Percentiles rank a stretch among this genome's conserved stretches.
phyloP scores from a whole-genome alignment of 805 yeast species.

The Yamadazyma paraphyllophila region DNA sequence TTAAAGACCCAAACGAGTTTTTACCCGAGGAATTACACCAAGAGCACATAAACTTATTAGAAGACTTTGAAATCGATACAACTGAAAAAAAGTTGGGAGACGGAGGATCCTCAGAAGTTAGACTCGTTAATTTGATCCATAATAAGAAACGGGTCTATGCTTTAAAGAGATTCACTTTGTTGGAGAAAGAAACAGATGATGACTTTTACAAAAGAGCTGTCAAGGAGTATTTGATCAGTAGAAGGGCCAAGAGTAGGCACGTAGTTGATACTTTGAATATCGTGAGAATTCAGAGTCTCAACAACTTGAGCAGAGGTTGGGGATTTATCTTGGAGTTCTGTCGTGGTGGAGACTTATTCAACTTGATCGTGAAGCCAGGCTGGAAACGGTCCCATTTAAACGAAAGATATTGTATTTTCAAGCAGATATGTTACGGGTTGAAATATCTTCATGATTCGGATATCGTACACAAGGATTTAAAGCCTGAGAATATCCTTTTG shows the following conservation, averaged over 20 bases:
- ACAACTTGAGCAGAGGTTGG: conserved; percentile 64
- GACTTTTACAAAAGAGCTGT: conserved; percentile 64
- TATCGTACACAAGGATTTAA: conserved; percentile 69
- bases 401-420: conserved; percentile 66
- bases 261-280: conserved; percentile 55
- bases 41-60: conserved; percentile 46
- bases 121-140: conserved; percentile 35
- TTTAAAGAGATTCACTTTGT: conserved; percentile 59
- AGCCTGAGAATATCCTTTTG: conserved; percentile 71
- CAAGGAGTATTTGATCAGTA: conserved; percentile 63
- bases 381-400: conserved; percentile 53
- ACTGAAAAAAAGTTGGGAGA: conserved; percentile 54
- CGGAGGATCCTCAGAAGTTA: conserved; percentile 72
- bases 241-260: conserved; percentile 55
- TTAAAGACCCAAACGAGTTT: conserved; percentile 62
- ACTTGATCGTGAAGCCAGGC: conserved; percentile 51
- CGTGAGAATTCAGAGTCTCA: conserved; percentile 55
- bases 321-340: conserved; percentile 70
- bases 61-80: conserved; percentile 50
- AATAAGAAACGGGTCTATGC: conserved; percentile 55
- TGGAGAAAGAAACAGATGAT: conserved; percentile 60
- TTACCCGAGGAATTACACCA: conserved; percentile 56
- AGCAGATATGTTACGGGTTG: conserved; percentile 63
- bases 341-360: conserved; percentile 59
- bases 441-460: conserved; percentile 63